A percentile compares a stretch with the other conserved stretches of the same genome.
These are phyloP conservation scores for Yamadazyma diddensiae DNA, from an alignment of 1,139 yeast species.

Conservation along the genomic window DNA sequence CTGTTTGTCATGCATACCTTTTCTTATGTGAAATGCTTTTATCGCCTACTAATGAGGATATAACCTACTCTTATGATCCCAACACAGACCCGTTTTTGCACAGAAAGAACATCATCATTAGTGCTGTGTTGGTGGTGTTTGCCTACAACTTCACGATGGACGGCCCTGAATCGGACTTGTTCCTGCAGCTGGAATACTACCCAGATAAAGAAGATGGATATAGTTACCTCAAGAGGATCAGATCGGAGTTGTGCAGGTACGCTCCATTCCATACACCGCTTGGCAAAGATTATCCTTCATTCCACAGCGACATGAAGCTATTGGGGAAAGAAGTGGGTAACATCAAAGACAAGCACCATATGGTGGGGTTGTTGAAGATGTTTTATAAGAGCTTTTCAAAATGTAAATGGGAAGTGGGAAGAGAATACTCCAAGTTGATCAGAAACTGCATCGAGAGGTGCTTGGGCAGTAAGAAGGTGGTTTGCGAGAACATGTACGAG, in stretches of 20 bases:
- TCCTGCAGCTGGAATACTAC: slow-evolving; percentile 13
- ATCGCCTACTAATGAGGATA: slow-evolving; percentile 34
- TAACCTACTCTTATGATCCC: slow-evolving; percentile 39
- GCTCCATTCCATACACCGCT: slow-evolving; percentile 5
- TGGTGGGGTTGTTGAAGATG: slow-evolving; percentile 49
- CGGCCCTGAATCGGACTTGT: slow-evolving; percentile 52
- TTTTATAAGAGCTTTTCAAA: slow-evolving; percentile 35
- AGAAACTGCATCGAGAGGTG: slow-evolving; percentile 51
- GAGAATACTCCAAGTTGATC: slow-evolving; percentile 51
- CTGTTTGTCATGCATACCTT: slow-evolving; percentile 57
- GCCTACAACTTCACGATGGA: slow-evolving; percentile 48
- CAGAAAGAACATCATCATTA: slow-evolving; percentile 54
- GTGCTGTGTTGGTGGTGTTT: slow-evolving; percentile 56
- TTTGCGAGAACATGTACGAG: slow-evolving; percentile 48
- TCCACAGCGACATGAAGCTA: slow-evolving; percentile 15
- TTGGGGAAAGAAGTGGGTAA: slow-evolving; percentile 15
- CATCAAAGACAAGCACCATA: slow-evolving; percentile 21
- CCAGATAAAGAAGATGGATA: slow-evolving; percentile 35
- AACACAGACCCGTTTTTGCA: slow-evolving; percentile 53
- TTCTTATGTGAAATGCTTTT: slow-evolving; percentile 57
- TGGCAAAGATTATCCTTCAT: slow-evolving; percentile 8
- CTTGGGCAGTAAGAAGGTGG: slow-evolving; percentile 41
- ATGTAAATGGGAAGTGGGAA: slow-evolving; percentile 54
- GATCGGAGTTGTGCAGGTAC: slow-evolving; percentile 24
- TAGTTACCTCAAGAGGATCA: slow-evolving; percentile 32